A percentile compares a stretch with the other conserved stretches of the same genome.
These are phyloP conservation scores for Euphorbia pulcherrima DNA, from an alignment of 345 rosid genomes.

Conservation along the genomic window DNA sequence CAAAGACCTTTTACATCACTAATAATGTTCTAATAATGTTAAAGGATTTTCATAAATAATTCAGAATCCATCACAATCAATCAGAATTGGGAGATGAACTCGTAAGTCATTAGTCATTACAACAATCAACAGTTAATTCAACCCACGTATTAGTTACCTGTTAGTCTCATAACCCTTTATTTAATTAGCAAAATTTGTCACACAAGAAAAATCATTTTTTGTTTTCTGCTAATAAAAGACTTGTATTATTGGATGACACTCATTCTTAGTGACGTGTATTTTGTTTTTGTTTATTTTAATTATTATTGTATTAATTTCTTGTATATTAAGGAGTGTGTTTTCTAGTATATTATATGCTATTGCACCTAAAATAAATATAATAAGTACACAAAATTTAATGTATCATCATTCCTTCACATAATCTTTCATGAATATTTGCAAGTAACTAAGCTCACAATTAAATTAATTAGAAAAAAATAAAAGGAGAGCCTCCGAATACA, in stretches of 20 bases:
- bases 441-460: not conserved
- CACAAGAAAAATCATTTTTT: slow-evolving; percentile 13
- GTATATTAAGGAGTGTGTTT: slow-evolving; percentile 6
- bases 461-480: not conserved
- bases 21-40: slow-evolving; percentile 12
- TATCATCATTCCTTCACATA: not conserved
- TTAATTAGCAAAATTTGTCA: slow-evolving; percentile 20
- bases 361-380: not conserved
- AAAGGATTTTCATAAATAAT: not conserved
- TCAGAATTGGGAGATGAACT: slow-evolving; percentile 5
- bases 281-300: not conserved
- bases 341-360: not conserved
- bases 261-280: slow-evolving; percentile 2
- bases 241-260: not conserved
- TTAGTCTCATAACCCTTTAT: slow-evolving; percentile 14
- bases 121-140: not conserved
- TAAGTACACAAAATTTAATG: not conserved
- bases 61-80: slow-evolving; percentile 15
- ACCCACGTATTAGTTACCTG: slow-evolving; percentile 4
- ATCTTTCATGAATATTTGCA: slow-evolving; percentile 21
- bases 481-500: no score
- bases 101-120: no score
- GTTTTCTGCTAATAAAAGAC: not conserved
- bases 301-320: not conserved
- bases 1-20: slow-evolving; percentile 13